Evolutionary conservation across 2,329 filamentous ascomycete genomes (phyloP), one percentile per base, ranked within the genome.

Genomic region (Alternaria arborescens): DNA sequence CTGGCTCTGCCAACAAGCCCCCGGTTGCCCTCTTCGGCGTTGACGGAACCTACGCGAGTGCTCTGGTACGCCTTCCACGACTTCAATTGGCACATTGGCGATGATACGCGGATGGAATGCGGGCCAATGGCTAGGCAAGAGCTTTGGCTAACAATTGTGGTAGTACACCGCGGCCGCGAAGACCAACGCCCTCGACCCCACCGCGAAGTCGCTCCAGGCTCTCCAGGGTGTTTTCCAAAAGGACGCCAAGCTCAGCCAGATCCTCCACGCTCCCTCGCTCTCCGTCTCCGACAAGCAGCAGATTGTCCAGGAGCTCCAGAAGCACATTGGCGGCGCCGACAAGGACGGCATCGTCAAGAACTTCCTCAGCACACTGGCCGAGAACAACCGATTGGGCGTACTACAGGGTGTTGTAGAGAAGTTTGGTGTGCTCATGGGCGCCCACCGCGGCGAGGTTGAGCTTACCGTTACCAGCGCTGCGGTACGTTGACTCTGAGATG

Each of bases 161-260:
- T 62, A 99, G 95, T 99, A 97, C 89, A 98, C 94, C 69, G 95
- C 95, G 67, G 93, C 94, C 74, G 89, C 90, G 80, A 99, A 98
- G 88, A 88, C 89, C 71, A 90, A 90, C 64, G 84, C 88, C 71
- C 91, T 99, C 81, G 95, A 99, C 76, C 86, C 88, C 77, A 93
- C 92, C 70, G 90, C 94, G 80, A 92, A 89, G 82, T 90, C 93
- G 70, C 85, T 99, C 76, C 83, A 85, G 77, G 85, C 82, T 74
- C 90, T 99, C 77, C 82, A 84, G 78, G 82, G 85, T 66, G 84
- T 94, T 74, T 86, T 97, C 84, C 85, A 90, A 83, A 91, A 88
- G 83, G 95, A 99, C 81, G 61, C 87, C 75, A 97, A 96, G 86
- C 91, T 99, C 61, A 81, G 81, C 73, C 72, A 80, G 71, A 90